phyloP scores from a whole-genome alignment of 75 land plant genomes.

The Isoetes taiwanensis region DNA sequence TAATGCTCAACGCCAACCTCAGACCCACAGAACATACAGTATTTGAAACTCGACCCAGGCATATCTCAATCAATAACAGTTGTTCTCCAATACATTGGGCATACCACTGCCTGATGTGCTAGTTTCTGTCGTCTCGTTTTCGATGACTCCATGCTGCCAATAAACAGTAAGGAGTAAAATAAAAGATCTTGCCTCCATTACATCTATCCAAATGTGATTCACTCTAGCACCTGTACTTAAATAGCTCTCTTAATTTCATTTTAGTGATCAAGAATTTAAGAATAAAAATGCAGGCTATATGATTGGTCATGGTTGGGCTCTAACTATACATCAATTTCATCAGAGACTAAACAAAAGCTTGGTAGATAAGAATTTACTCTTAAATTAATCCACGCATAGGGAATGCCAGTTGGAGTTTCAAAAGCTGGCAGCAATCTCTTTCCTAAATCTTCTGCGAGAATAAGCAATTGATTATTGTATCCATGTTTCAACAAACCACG shows the following conservation, averaged over 20 bases:
- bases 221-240: too few relatives aligned
- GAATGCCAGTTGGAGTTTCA: slow-evolving; percentile 73
- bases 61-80: too few relatives aligned
- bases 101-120: slow-evolving; percentile 89
- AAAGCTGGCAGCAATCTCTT: slow-evolving; percentile 58
- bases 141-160: slow-evolving; percentile 64
- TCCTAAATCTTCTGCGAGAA: slow-evolving; percentile 72
- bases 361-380: slow-evolving; percentile 28
- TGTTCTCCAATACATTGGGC: slow-evolving; percentile 14
- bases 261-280: too few relatives aligned
- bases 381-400: slow-evolving; percentile 87
- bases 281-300: too few relatives aligned
- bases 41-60: too few relatives aligned
- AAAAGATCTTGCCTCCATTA: neutral
- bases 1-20: neutral
- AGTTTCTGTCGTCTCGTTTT: slow-evolving; percentile 75
- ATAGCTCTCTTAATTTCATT: neutral
- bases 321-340: too few relatives aligned
- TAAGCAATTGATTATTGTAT: slow-evolving; percentile 57
- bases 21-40: neutral
- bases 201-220: too few relatives aligned
- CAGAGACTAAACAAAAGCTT: neutral
- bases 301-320: too few relatives aligned
- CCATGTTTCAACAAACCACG: slow-evolving; percentile 24
- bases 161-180: neutral